Base-by-base conservation (phyloP, 352 stramenopile species). In the Sclerospora graminicola region DNA sequence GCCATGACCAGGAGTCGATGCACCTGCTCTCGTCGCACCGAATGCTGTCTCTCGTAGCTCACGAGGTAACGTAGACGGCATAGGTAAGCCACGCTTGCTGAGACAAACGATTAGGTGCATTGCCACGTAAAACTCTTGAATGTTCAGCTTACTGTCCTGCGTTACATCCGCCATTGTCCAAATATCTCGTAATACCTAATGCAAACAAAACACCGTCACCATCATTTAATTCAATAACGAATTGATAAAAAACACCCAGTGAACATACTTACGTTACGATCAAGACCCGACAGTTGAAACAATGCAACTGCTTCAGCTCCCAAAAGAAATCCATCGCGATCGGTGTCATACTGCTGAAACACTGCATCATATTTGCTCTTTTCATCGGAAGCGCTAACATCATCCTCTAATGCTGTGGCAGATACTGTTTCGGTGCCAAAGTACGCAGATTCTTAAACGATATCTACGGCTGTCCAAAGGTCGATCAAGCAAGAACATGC, bases 81-180 rank as follows among this genome's bases (percentile, higher is more conserved):
- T 60, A 0, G 79, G 60, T 7, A 95, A 54, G 6, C 69, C 71
- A n/a, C 86, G 79, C 50, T 95, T 96, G 58, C 76, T 95, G 40
- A 97, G 57, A 48, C 93, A 98, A 14, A 97, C 90, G 59, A 98
- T 98, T 45, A 98, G 57, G 53, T 98, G 93, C 93, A 98, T 98
- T 1, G 90, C 90, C 14, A 97, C 75, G 57, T 92, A 95, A 58
- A 98, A 98, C 54, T 98, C 93, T 18, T 92, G 65, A 18, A 74
- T 49, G 46, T 94, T 89, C 23, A 98, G 77, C 35, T 85, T 84
- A 52, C 92, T 96, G 59, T 98, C 84, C 9, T 95, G 86, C 14
- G 70, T 75, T 11, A 66, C 65, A 65, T 98, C 93, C 0, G 83
- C 82, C 64, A 98, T 80, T 6, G 80, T 75, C 93, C 93, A 98